Evolutionary conservation across 495 filamentous ascomycete genomes (phyloP), one percentile per base, ranked within the genome.

Genomic region (Hypoxylon crocopeplum): DNA sequence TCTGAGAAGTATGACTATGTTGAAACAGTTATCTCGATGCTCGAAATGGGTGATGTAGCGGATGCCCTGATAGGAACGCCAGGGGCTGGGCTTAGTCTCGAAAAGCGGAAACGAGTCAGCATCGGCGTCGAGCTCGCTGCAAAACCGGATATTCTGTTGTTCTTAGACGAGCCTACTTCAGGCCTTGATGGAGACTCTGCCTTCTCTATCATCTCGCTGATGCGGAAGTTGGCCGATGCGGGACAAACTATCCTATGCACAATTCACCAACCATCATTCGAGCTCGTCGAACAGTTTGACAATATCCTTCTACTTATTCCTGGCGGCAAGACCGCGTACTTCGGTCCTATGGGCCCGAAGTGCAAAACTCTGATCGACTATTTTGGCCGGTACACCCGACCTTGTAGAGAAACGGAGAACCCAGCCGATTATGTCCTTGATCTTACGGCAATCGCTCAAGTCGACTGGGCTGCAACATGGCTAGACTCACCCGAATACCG

Each of bases 161-260:
- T n/a, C n/a, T 73, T 93, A n/a, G 90, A 92, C 61, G 89, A 92
- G 62, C 88, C 87, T 0, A 90, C 87, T 4, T 85, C 82, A 56
- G 90, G 90, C 45, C 78, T 93, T 7, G 90, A 93, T 72, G 83
- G 81, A 47, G 86, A 91, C 58, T 83, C 84, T 11, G 89, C 89
- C 0, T 87, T 77, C 68, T 86, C 81, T 0, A 89, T 93, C 52
- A 77, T 89, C 4, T 73, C 83, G 4, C 89, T 92, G 69, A 64
- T 92, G 54, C 84, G 85, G 70, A 92, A 92, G 70, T 75, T 93
- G 1, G 80, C 87, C 2, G 76, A 80, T 19, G 82, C 85, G 17
- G 88, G 89, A n/a, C 85, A 91, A 55, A 88, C 88, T 1, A 88
- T 93, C 54, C 75, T 92, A 29, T 92, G 88, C 72, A 93, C 90